Percentiles rank a stretch among this genome's conserved stretches.
phyloP scores from a whole-genome alignment of 228 moss, liverwort and hornwort species.

The Sphagnum fallax region DNA sequence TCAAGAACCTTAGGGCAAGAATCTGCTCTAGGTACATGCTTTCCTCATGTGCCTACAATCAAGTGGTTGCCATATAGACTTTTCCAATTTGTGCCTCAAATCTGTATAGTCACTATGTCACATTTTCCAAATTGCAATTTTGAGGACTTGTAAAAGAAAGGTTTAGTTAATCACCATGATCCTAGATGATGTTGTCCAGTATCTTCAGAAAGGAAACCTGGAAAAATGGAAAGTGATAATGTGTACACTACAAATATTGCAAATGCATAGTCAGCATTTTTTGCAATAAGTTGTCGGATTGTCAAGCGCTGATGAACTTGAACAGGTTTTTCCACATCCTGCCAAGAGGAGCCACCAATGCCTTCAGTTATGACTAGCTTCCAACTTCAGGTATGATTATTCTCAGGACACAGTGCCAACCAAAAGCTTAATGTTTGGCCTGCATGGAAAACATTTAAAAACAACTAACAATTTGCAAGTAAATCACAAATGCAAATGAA shows the following conservation, averaged over 20 bases:
- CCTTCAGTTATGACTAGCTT: not conserved
- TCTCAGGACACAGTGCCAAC: not conserved
- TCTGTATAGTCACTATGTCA: not conserved
- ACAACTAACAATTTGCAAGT: no score
- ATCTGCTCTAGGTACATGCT: not conserved
- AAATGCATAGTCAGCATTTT: conserved; percentile 71
- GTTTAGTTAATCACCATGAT: conserved; percentile 45
- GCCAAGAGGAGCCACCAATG: not conserved
- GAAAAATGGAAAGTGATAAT: conserved; percentile 85
- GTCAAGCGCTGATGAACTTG: conserved; percentile 43
- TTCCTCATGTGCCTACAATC: not conserved
- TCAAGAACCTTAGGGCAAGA: not conserved
- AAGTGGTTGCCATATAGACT: not conserved
- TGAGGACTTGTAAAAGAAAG: not conserved
- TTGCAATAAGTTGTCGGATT: conserved; percentile 37
- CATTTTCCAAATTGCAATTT: not conserved
- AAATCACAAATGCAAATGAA: not conserved
- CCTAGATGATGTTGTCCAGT: conserved; percentile 80
- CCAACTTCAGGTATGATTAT: not conserved
- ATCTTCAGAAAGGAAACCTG: conserved; percentile 89
- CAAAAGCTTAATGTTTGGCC: not conserved
- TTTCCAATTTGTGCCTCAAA: no score
- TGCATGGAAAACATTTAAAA: not conserved
- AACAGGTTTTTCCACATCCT: conserved; percentile 25
- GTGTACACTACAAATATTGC: conserved; percentile 64